Evolutionary conservation across 2,329 filamentous ascomycete genomes (phyloP).

Genomic region (Colletotrichum gloeosporioides): DNA sequence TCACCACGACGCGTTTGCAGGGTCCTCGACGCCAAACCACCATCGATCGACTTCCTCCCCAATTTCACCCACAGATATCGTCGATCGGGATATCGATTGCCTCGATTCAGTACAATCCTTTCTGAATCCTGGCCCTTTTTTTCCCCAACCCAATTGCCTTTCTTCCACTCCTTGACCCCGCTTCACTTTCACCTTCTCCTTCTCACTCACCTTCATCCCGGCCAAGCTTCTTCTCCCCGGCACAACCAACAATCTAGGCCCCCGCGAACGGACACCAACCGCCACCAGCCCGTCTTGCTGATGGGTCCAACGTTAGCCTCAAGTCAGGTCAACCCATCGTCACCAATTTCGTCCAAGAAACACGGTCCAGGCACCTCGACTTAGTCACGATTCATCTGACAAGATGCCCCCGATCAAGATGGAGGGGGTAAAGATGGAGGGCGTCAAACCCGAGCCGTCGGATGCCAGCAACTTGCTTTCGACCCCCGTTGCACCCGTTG

Average conservation of each 20-base stretch:
- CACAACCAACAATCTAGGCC: not conserved
- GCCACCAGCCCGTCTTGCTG: not conserved
- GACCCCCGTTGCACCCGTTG: not conserved
- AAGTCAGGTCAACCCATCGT: not conserved
- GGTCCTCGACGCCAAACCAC: not conserved
- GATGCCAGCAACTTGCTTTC: not conserved
- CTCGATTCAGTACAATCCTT: not conserved
- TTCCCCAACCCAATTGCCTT: too few species aligned
- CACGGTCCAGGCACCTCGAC: not conserved
- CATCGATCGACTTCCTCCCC: not conserved
- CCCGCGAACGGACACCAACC: not conserved
- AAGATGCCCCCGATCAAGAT: constrained; percentile 1
- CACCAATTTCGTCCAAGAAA: not conserved
- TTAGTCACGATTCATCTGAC: not conserved
- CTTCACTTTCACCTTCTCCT: not conserved
- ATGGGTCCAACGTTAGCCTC: not conserved
- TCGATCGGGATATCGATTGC: not conserved
- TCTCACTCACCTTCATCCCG: not conserved
- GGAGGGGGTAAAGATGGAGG: not conserved
- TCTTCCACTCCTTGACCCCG: not conserved
- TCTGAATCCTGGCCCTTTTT: not conserved
- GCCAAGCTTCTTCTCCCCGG: not conserved
- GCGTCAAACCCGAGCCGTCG: not conserved
- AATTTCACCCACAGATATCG: not conserved
- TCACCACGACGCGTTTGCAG: not conserved